Base-by-base conservation (phyloP, 768 basidiomycete genomes). In the Tulasnella sp. region DNA sequence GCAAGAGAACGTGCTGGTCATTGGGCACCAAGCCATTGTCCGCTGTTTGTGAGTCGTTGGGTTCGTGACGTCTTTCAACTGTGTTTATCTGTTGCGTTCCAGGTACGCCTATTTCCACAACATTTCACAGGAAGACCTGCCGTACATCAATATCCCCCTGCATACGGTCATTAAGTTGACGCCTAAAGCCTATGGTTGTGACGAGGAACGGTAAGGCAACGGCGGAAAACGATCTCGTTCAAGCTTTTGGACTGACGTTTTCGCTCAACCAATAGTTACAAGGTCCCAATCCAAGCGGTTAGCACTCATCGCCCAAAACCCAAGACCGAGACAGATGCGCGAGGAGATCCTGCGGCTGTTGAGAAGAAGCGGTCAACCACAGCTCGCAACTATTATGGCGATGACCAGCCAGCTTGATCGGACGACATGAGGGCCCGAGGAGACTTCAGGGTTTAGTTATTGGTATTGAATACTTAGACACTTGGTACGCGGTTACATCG, bases 91-190 rank as follows among this genome's bases (percentile, higher is more conserved):
- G 28, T 14, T 41, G 20, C 31, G 46, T 18, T 40, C 31, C 84
- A 96, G 95, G 85, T 99, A 99, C 84, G 97, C 97, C 24, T 99
- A 99, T 87, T 99, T 99, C 88, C 94, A 96, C 85, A 90, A 97
- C 83, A 87, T 97, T 34, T 91, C 94, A 0, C 98, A 98, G 86
- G 94, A 90, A 34, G 96, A 99, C 84, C 89, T 99, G 46, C 98
- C 98, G 1, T 99, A 99, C 85, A 95, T 99, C 89, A 97, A 97
- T 88, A 96, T 98, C 72, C 96, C 96, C 0, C 86, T 97, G 79
- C 98, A 99, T 85, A 99, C 97, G 0, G 93, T 99, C 50, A 98
- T 99, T 86, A 99, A 99, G 87, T 89, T 99, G 72, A 99, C 97
- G 0, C 98, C 98, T 14, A 96, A 95, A 85, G 98, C 98, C 1